phyloP scores from a whole-genome alignment of 352 stramenopile species.

The Pythium oligandrum region DNA sequence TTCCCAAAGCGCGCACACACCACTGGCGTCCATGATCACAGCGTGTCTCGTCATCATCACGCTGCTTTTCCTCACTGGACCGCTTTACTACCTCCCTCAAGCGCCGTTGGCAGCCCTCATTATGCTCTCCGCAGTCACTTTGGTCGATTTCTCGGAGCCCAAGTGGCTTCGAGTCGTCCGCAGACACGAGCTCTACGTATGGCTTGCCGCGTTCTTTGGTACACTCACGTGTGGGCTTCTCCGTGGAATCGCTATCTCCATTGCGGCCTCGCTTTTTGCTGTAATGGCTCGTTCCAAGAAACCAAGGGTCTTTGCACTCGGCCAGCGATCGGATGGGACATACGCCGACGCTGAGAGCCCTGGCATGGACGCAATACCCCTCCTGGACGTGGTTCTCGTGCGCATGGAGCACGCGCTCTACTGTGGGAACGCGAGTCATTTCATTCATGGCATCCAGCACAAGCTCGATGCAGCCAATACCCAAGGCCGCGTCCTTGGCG shows the following conservation, averaged over 20 bases:
- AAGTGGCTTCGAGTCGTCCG: conserved; percentile 74
- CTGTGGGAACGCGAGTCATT: conserved; percentile 66
- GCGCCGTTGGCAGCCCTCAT: conserved; percentile 86
- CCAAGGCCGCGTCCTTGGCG: conserved; percentile 17
- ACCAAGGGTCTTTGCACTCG: conserved; percentile 37
- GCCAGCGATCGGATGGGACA: conserved; percentile 27
- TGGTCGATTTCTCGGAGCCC: conserved; percentile 87
- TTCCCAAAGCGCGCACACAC: conserved; percentile 83
- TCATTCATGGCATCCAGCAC: conserved; percentile 48
- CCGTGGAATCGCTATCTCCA: conserved; percentile 39
- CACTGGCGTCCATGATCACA: conserved; percentile 87
- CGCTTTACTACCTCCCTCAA: conserved; percentile 89
- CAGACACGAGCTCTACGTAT: conserved; percentile 61
- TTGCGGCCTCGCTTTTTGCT: conserved; percentile 51
- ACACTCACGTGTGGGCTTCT: conserved; percentile 50
- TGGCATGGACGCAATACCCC: conserved; percentile 13
- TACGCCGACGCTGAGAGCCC: conserved; percentile 28
- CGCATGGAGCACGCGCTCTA: conserved; percentile 65
- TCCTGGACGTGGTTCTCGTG: conserved; percentile 49
- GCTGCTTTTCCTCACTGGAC: conserved; percentile 81
- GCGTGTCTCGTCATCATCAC: conserved; percentile 86
- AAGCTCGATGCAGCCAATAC: conserved; percentile 30
- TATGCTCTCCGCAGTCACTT: conserved; percentile 77
- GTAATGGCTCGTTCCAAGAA: conserved; percentile 67
- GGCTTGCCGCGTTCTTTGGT: conserved; percentile 38